Conservation (phyloP, 331 rosid species). For the Pyracantha coccinea region DNA sequence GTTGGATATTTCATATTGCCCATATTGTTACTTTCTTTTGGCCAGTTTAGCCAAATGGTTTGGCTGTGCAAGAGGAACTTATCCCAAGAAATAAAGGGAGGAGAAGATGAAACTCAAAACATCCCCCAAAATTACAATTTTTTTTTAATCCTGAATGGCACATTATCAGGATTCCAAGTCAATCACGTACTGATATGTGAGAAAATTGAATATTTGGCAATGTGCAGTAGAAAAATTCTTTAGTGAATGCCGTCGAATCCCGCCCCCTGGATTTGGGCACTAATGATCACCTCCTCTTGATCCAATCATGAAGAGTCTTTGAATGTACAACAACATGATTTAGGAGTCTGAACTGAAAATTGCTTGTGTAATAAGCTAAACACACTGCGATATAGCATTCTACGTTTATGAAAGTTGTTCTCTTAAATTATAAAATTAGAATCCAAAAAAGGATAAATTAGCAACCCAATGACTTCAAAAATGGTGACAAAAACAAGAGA, state of each 20-base stretch:
- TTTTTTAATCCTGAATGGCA: too few species aligned
- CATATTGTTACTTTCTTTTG: neutral
- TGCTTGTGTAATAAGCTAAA: neutral
- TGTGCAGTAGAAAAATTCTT: too few species aligned
- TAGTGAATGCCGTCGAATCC: neutral
- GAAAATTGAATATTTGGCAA: neutral
- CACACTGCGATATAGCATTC: too few species aligned
- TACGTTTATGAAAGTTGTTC: neutral
- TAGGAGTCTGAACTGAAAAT: neutral
- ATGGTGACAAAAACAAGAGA: neutral
- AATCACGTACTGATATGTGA: neutral
- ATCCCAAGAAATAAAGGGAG: neutral
- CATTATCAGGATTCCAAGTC: accelerated
- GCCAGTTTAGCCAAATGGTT: neutral
- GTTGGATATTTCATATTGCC: neutral
- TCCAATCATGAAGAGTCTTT: neutral
- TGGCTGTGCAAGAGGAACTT: neutral
- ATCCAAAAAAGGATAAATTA: neutral
- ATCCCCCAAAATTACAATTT: neutral
- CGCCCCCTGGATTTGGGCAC: too few species aligned
- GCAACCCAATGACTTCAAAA: neutral
- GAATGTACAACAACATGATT: neutral
- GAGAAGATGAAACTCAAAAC: neutral
- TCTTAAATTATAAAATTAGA: neutral
- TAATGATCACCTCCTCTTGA: too few species aligned